Evolutionary conservation across 1,284 basidiomycete species (phyloP).

Genomic region (Fomitopsis pinicola): DNA sequence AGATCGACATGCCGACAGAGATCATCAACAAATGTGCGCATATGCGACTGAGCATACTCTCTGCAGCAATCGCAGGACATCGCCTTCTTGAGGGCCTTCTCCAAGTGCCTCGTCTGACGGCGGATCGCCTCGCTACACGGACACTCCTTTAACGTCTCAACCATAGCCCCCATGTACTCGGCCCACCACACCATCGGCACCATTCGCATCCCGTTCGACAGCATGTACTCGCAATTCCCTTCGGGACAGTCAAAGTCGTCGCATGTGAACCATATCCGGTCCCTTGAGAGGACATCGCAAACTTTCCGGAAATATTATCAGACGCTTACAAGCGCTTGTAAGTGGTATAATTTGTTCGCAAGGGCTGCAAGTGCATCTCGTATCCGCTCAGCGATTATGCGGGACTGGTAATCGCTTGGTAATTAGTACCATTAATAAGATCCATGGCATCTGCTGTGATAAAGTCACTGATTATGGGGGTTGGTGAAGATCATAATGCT

Average conservation of each 20-base stretch:
- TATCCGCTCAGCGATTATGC: too few relatives aligned
- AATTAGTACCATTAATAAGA: too few relatives aligned
- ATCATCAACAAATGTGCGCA: not conserved
- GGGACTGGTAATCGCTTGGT: too few relatives aligned
- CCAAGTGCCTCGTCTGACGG: not conserved
- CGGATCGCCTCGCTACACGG: not conserved
- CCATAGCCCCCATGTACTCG: not conserved
- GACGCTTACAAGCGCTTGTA: too few relatives aligned
- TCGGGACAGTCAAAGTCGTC: not conserved
- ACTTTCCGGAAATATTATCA: too few relatives aligned
- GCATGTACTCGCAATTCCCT: not conserved
- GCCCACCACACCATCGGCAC: not conserved
- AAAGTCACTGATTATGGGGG: too few relatives aligned
- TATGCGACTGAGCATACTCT: not conserved
- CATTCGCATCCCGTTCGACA: not conserved
- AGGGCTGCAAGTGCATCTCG: too few relatives aligned
- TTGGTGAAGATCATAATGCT: too few relatives aligned
- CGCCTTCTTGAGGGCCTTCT: not conserved
- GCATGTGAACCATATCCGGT: not conserved
- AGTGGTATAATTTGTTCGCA: too few relatives aligned
- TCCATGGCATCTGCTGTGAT: too few relatives aligned
- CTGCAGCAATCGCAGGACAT: not conserved
- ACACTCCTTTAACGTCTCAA: not conserved
- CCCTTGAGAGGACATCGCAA: too few relatives aligned
- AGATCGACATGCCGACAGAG: not conserved